Evolutionary conservation across 2,329 filamentous ascomycete species (phyloP), one percentile per base, ranked within the genome.

Genomic region (Paraphaeosphaeria minitans): DNA sequence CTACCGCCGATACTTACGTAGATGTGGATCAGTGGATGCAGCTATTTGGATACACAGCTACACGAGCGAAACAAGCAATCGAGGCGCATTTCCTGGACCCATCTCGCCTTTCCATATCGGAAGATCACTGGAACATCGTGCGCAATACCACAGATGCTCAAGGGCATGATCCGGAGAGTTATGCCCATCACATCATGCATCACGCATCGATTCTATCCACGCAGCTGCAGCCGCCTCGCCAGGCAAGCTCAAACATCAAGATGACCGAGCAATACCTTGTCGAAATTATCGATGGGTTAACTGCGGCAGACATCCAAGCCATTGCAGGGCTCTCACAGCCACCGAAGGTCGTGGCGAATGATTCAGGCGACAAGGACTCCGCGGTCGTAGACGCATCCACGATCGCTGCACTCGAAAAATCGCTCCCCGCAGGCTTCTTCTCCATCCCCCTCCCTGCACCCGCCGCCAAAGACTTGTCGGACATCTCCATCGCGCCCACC

Each of bases 91-190:
- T 53, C 19, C n/a, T 46, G 16, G 37, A 57, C 10, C 29, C 48
- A 6, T 46, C 55, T 16, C 54, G 47, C n/a, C 35, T 45, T 22
- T 22, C 24, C 24, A 46, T 56, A n/a, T 43, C 54, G 13, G 54
- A 56, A 2, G 5, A 50, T 21, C 54, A 56, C 29, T 56, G 54
- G 54, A n/a, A 21, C 12, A 22, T 56, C 8, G 21, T 51, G 10
- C 29, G 47, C 19, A 22, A 37, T 1, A 45, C 35, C 47, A 16
- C 16, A 7, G 47, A 50, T n/a, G 33, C 29, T 10, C 39, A 31
- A 24, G 54, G 29, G 9, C 54, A 56, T n/a, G 54, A 56, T n/a
- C 41, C 46, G 24, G 54, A 52, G 31, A 56, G 47, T 21, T 52
- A 51, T 21, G 16, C 54, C 5, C 35, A 56, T 16, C 16, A 45